phyloP scores from a whole-genome alignment of 257 asterid species.

The Salvia splendens region DNA sequence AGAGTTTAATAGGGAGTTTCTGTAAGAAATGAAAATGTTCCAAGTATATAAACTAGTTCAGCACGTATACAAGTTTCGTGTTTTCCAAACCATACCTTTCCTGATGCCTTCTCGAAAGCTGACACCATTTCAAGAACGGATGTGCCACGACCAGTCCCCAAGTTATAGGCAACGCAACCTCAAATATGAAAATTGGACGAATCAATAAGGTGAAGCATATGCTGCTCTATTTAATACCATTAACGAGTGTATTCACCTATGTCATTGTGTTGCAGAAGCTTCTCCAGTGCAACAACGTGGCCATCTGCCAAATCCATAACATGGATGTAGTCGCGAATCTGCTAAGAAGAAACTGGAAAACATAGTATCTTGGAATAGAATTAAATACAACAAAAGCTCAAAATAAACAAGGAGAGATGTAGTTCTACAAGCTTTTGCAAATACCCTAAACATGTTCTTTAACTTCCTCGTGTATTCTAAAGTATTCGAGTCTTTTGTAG shows the following conservation, averaged over 20 bases:
- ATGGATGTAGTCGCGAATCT: slow-evolving; percentile 96
- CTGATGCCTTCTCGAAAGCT: slow-evolving; percentile 82
- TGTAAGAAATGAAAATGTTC: slow-evolving; percentile 30
- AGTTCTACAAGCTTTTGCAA: too few species aligned
- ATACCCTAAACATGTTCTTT: background rate
- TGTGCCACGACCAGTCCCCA: slow-evolving; percentile 92
- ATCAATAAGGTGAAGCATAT: background rate
- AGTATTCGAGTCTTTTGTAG: too few species aligned
- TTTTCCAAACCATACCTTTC: slow-evolving; percentile 50
- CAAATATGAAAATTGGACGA: slow-evolving; percentile 16
- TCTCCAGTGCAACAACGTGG: slow-evolving; percentile 81
- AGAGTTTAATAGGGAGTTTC: slow-evolving; percentile 78
- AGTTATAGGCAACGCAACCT: slow-evolving; percentile 89
- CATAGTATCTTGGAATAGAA: too few species aligned
- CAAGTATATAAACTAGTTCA: background rate
- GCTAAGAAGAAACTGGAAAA: slow-evolving; percentile 29
- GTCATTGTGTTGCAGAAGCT: slow-evolving; percentile 60
- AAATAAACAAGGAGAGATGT: background rate
- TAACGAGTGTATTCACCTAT: slow-evolving; percentile 46
- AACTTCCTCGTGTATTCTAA: background rate
- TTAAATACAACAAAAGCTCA: background rate
- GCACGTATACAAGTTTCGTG: background rate
- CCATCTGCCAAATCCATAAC: slow-evolving; percentile 99
- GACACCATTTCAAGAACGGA: slow-evolving; percentile 93
- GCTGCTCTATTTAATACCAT: too few species aligned